Conservation (phyloP, 768 basidiomycete species). For the Panaeolus cyanescens region DNA sequence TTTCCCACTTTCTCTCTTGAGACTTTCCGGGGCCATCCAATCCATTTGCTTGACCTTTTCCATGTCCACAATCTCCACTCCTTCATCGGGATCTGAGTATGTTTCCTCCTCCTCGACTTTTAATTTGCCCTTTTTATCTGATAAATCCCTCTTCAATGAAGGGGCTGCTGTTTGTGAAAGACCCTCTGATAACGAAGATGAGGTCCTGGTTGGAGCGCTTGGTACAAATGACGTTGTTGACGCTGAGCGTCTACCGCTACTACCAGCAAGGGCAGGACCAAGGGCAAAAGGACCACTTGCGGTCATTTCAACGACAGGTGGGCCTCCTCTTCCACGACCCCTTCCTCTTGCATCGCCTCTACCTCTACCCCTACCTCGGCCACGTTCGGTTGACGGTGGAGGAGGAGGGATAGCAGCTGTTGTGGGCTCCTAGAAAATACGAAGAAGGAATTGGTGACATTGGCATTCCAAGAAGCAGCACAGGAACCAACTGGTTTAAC, state of each 20-base stretch:
- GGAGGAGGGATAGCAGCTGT: constrained; percentile 29
- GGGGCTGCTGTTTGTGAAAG: constrained; percentile 54
- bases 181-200: constrained; percentile 46
- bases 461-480: not conserved
- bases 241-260: constrained; percentile 48
- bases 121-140: constrained; percentile 26
- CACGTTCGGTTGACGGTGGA: constrained; percentile 29
- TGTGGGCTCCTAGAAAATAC: constrained; percentile 46
- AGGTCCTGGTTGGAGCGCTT: constrained; percentile 38
- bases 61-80: constrained; percentile 87
- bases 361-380: constrained; percentile 49
- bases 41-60: constrained; percentile 76
- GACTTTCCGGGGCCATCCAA: constrained; percentile 85
- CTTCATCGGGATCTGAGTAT: constrained; percentile 88
- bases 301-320: constrained; percentile 70
- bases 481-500: constrained; percentile 56
- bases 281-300: constrained; percentile 88
- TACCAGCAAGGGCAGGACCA: constrained; percentile 74
- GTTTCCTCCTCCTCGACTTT: constrained; percentile 54
- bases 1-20: constrained; percentile 48
- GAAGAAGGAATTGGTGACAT: not conserved
- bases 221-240: constrained; percentile 62
- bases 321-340: constrained; percentile 54
- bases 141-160: constrained; percentile 44
- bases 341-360: constrained; percentile 53